A percentile compares a stretch with the other conserved stretches of the same genome.
phyloP scores from a whole-genome alignment of 176 grass and related monocot species.

The Oryza australiensis region DNA sequence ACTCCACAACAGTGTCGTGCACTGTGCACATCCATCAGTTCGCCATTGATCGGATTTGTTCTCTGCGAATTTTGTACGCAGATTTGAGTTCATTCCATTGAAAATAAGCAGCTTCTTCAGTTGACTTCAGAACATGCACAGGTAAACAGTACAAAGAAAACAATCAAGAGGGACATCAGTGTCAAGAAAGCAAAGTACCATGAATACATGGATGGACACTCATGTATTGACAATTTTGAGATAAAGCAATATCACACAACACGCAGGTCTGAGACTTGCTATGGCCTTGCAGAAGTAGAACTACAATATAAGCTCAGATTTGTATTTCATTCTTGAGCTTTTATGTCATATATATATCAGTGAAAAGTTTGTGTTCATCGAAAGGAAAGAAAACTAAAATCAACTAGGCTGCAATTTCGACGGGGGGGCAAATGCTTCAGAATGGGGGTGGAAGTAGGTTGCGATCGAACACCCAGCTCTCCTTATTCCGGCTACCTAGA shows the following conservation, averaged over 20 bases:
- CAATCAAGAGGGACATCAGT: background rate
- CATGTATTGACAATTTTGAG: background rate
- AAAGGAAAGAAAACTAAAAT: background rate
- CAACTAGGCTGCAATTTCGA: constrained; percentile 17
- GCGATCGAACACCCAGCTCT: constrained; percentile 20
- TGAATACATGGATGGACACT: background rate
- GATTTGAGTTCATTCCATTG: background rate
- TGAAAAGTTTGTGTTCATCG: background rate
- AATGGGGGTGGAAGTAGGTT: constrained; percentile 10
- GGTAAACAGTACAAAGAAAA: background rate
- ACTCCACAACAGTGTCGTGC: background rate
- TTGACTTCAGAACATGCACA: background rate
- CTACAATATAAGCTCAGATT: constrained; percentile 8
- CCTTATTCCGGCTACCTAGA: constrained; percentile 46
- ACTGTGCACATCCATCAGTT: background rate
- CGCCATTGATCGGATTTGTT: background rate
- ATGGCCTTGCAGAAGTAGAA: background rate
- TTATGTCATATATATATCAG: constrained; percentile 13
- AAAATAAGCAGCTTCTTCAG: background rate
- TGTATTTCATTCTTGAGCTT: background rate
- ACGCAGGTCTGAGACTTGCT: background rate
- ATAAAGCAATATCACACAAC: background rate
- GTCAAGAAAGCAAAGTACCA: background rate
- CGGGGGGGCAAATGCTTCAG: background rate
- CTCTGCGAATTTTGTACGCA: background rate